A percentile compares a stretch with the other conserved stretches of the same genome.
Evolutionary conservation across 2,329 filamentous ascomycete genomes (phyloP).

Genomic region (Monosporascus sp.): DNA sequence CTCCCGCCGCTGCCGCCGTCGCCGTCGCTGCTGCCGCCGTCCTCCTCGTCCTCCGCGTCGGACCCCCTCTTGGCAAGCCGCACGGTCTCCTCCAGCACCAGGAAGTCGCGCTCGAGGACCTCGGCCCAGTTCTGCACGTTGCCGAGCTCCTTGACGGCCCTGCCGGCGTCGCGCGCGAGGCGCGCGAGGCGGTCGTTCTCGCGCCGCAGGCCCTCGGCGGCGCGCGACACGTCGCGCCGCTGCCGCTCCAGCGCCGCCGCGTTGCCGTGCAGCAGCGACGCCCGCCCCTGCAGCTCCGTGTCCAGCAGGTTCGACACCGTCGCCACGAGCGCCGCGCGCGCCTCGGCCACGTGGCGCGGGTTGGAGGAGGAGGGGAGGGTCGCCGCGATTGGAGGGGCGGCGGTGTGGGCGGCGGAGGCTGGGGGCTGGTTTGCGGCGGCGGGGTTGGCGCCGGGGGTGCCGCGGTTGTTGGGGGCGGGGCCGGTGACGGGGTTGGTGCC

Average conservation of each 20-base stretch:
- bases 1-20: slow-evolving; percentile 23
- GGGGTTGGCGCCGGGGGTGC: not conserved
- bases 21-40: slow-evolving; percentile 23
- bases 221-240: slow-evolving; percentile 58
- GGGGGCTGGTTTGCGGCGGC: not conserved
- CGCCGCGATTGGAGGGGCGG: slow-evolving; percentile 1
- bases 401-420: not conserved
- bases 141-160: slow-evolving; percentile 70
- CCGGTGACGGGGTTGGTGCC: not conserved
- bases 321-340: slow-evolving; percentile 55
- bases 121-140: slow-evolving; percentile 87
- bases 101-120: slow-evolving; percentile 65
- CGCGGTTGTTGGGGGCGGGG: not conserved
- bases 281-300: slow-evolving; percentile 62
- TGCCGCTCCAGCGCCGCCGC: slow-evolving; percentile 60
- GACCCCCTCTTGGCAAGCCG: slow-evolving; percentile 42
- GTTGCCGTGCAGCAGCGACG: slow-evolving; percentile 65
- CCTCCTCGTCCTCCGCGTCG: slow-evolving; percentile 10
- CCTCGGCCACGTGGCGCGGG: slow-evolving; percentile 48
- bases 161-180: slow-evolving; percentile 57
- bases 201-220: slow-evolving; percentile 54
- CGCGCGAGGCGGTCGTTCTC: slow-evolving; percentile 63
- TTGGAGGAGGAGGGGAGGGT: slow-evolving; percentile 38
- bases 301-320: slow-evolving; percentile 67
- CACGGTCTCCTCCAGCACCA: slow-evolving; percentile 61